Conservation (phyloP, 2,329 filamentous ascomycete species). For the Penicillium hordei region DNA sequence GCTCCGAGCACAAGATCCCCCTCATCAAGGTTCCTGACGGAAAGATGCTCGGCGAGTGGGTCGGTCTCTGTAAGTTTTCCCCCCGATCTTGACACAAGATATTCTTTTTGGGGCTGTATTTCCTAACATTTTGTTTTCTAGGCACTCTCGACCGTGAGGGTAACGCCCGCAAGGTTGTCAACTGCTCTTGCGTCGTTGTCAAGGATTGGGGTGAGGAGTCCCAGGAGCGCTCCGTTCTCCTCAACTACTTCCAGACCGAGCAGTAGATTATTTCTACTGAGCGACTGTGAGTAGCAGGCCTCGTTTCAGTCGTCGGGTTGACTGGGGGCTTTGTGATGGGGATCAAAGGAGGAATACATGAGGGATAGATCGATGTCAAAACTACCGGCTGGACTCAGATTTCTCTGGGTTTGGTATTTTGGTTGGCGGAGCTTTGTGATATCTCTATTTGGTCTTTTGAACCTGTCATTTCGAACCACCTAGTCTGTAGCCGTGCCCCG, state of each 20-base stretch:
- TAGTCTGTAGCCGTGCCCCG: slow-evolving; percentile 21
- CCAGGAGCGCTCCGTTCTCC: slow-evolving; percentile 96
- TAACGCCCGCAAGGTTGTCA: slow-evolving; percentile 99
- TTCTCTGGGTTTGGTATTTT: neutral
- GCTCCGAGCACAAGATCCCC: slow-evolving; percentile 99
- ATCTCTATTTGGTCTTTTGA: slow-evolving; percentile 11
- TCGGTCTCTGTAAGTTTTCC: slow-evolving; percentile 86
- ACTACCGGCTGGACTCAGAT: neutral
- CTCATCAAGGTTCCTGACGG: slow-evolving; percentile 99
- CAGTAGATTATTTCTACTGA: slow-evolving; percentile 40
- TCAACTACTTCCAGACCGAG: slow-evolving; percentile 99
- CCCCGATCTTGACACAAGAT: neutral
- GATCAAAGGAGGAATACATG: slow-evolving; percentile 9
- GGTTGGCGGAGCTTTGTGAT: neutral
- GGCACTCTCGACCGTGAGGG: slow-evolving; percentile 98
- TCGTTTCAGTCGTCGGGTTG: slow-evolving; percentile 1
- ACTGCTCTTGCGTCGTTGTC: slow-evolving; percentile 99
- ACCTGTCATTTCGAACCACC: slow-evolving; percentile 6
- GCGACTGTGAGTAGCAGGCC: slow-evolving; percentile 2
- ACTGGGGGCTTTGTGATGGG: slow-evolving; percentile 13
- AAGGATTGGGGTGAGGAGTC: slow-evolving; percentile 99
- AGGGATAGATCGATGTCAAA: slow-evolving; percentile 9
- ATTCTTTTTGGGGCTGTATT: neutral
- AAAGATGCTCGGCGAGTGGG: slow-evolving; percentile 99
- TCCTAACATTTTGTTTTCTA: slow-evolving; percentile 42